Evolutionary conservation across 2,329 filamentous ascomycete genomes (phyloP).

Genomic region (Boeremia lycopersici): DNA sequence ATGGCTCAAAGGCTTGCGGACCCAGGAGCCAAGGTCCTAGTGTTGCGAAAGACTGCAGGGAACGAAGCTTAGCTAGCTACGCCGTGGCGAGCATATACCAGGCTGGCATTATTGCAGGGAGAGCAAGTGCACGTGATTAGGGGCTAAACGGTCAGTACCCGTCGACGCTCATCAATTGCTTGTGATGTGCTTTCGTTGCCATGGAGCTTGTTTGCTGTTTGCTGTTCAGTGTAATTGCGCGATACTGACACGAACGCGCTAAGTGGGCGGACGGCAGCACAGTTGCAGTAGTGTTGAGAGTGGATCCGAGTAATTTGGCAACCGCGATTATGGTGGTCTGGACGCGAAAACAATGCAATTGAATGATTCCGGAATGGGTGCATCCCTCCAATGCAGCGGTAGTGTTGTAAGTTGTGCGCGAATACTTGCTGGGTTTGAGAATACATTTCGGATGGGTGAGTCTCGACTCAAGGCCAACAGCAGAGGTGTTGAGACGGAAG

Average conservation of each 20-base stretch:
- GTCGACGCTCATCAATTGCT: background rate
- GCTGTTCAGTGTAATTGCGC: background rate
- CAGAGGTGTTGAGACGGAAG: background rate
- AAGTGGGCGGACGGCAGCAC: constrained; percentile 1
- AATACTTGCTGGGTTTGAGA: background rate
- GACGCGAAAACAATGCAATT: background rate
- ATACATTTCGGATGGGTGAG: background rate
- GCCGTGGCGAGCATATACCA: background rate
- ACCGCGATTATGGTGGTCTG: constrained; percentile 1
- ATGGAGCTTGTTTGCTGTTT: background rate
- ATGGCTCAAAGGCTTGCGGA: constrained; percentile 4
- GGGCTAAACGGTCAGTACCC: background rate
- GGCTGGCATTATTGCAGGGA: background rate
- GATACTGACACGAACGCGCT: constrained; percentile 1
- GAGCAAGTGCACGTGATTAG: background rate
- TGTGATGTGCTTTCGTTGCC: background rate
- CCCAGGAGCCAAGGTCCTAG: constrained; percentile 7
- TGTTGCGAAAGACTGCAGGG: constrained; percentile 6
- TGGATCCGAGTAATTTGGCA: constrained; percentile 11
- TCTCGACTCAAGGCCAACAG: background rate
- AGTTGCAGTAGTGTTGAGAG: constrained; percentile 13
- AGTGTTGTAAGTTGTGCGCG: background rate
- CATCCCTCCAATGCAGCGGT: background rate
- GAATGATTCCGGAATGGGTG: background rate
- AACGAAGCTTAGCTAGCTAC: constrained; percentile 2